Conservation (phyloP, 2,329 filamentous ascomycete genomes). For the Chrysoporthe cubensis region DNA sequence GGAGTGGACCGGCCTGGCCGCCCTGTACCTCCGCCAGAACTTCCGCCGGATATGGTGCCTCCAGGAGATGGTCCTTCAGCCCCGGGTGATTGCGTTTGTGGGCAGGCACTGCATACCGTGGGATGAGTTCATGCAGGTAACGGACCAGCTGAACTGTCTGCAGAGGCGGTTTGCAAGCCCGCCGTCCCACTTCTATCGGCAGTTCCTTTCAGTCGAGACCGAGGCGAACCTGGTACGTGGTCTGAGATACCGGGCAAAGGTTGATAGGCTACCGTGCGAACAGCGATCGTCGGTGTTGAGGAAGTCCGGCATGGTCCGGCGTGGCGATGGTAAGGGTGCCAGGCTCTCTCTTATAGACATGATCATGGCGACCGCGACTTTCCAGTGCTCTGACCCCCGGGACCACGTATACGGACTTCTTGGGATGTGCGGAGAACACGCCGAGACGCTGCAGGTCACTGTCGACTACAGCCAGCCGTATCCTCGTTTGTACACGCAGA, state of each 20-base stretch:
- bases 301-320: background rate
- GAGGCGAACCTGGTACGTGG: background rate
- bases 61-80: background rate
- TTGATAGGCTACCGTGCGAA: background rate
- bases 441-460: background rate
- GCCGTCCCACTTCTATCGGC: background rate
- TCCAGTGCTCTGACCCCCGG: slow-evolving; percentile 28
- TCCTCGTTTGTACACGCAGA: background rate
- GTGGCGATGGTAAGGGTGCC: background rate
- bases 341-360: slow-evolving; percentile 19
- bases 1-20: background rate
- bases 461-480: background rate
- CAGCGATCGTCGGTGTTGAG: background rate
- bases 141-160: background rate
- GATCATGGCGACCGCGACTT: slow-evolving; percentile 19
- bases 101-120: background rate
- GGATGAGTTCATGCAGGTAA: background rate
- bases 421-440: slow-evolving; percentile 20
- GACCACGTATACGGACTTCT: slow-evolving; percentile 31
- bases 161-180: background rate
- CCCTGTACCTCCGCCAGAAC: background rate
- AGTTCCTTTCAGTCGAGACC: background rate
- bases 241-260: background rate
- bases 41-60: background rate
- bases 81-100: background rate